Conservation (phyloP, 108 stramenopile species). For the Heterococcus sp. region DNA sequence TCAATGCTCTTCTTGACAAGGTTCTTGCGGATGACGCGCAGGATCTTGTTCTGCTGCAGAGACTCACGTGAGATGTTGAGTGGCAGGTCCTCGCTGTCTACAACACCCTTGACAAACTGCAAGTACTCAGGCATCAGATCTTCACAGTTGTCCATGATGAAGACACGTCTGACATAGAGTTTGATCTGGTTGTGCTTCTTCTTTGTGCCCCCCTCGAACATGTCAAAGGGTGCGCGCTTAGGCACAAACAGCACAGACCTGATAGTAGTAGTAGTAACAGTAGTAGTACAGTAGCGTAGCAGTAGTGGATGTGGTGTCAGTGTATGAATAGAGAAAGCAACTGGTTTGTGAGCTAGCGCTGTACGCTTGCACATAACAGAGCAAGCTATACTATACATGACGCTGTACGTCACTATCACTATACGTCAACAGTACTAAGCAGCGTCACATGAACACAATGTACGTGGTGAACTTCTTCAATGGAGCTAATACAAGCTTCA, state of each 20-base stretch:
- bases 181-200: conserved; percentile 99
- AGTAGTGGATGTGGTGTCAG: no score
- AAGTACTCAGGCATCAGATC: conserved; percentile 99
- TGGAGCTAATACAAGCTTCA: no score
- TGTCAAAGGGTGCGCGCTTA: conserved; percentile 99
- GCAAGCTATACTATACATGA: no score
- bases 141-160: conserved; percentile 99
- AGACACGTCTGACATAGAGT: conserved; percentile 99
- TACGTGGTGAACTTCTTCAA: no score
- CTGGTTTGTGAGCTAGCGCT: no score
- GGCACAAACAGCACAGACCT: conserved; percentile 95
- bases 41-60: conserved; percentile 99
- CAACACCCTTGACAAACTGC: conserved; percentile 96
- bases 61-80: conserved; percentile 99
- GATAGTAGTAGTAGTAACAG: no score
- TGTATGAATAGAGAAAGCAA: no score
- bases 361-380: no score
- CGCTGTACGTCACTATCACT: no score
- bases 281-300: no score
- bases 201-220: conserved; percentile 98
- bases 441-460: no score
- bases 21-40: conserved; percentile 99
- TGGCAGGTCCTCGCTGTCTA: conserved; percentile 99
- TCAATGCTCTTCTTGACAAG: conserved; percentile 99
- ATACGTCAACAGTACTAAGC: no score